Conservation (phyloP, 2,329 filamentous ascomycete species). For the Fusarium setosum region DNA sequence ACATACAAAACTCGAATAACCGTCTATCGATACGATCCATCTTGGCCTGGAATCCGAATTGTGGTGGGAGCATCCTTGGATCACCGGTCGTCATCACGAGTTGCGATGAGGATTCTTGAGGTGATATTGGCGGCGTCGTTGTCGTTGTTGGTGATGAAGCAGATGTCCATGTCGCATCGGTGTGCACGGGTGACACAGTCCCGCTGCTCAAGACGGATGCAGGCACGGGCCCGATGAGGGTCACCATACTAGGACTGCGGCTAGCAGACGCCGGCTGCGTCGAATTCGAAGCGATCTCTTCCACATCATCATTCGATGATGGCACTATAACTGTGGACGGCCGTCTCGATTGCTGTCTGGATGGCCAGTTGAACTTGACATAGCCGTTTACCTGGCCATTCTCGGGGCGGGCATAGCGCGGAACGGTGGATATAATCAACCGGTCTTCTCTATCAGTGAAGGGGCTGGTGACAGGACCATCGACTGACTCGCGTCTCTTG, state of each 20-base stretch:
- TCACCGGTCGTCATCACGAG: constrained; percentile 25
- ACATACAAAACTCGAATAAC: constrained; percentile 52
- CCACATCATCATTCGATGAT: constrained; percentile 20
- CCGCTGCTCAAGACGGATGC: neutral
- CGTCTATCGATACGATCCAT: constrained; percentile 49
- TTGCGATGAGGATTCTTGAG: constrained; percentile 18
- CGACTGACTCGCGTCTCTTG: constrained; percentile 12
- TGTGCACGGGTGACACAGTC: constrained; percentile 12
- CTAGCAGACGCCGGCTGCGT: constrained; percentile 3
- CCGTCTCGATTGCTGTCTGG: constrained; percentile 27
- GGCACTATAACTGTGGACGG: constrained; percentile 15
- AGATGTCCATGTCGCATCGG: constrained; percentile 17
- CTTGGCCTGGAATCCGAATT: constrained; percentile 46
- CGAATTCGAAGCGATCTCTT: constrained; percentile 27
- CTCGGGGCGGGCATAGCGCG: constrained; percentile 45
- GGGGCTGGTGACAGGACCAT: constrained; percentile 42
- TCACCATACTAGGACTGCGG: constrained; percentile 17
- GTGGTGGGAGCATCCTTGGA: constrained; percentile 42
- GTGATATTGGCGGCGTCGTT: constrained; percentile 9
- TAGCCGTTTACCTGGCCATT: constrained; percentile 52
- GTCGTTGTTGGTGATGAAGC: constrained; percentile 16
- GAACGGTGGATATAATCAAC: constrained; percentile 37
- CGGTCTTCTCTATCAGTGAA: constrained; percentile 47
- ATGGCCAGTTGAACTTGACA: constrained; percentile 53
- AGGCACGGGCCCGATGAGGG: constrained; percentile 15